Percentiles rank a stretch among this genome's conserved stretches.
These are phyloP conservation scores for Spongiforma sp. DNA, from an alignment of 1,284 basidiomycete species.

Conservation along the genomic window DNA sequence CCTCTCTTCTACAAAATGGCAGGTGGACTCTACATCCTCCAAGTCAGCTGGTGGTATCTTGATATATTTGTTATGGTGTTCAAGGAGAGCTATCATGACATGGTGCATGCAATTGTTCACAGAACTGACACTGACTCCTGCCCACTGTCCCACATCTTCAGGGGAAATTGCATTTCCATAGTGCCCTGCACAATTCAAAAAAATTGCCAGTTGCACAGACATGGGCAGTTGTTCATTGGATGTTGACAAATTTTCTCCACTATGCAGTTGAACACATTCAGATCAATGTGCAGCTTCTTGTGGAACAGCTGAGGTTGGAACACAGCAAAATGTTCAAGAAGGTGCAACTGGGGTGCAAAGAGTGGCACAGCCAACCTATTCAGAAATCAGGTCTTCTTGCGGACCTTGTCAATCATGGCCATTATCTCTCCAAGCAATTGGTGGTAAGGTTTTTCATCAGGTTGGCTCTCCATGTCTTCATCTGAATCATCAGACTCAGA, in stretches of 20 bases:
- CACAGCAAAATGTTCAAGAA: background rate
- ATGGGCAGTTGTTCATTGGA: background rate
- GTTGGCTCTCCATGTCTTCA: too few species aligned
- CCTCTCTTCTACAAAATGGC: background rate
- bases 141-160: background rate
- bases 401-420: background rate
- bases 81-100: background rate
- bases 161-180: background rate
- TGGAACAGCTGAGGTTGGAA: background rate
- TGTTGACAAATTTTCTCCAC: background rate
- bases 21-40: background rate
- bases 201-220: background rate
- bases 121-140: background rate
- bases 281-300: conserved; percentile 1
- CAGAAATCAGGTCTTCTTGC: background rate
- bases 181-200: background rate
- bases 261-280: background rate
- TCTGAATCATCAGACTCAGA: too few species aligned
- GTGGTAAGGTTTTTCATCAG: too few species aligned
- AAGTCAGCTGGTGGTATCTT: background rate
- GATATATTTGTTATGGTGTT: background rate
- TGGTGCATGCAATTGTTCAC: background rate
- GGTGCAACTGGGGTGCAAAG: background rate
- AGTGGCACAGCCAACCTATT: background rate
- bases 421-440: too few species aligned